Evolutionary conservation across 176 grass and related monocot species (phyloP), one percentile per base, ranked within the genome.

Genomic region (Zoysia pacifica): DNA sequence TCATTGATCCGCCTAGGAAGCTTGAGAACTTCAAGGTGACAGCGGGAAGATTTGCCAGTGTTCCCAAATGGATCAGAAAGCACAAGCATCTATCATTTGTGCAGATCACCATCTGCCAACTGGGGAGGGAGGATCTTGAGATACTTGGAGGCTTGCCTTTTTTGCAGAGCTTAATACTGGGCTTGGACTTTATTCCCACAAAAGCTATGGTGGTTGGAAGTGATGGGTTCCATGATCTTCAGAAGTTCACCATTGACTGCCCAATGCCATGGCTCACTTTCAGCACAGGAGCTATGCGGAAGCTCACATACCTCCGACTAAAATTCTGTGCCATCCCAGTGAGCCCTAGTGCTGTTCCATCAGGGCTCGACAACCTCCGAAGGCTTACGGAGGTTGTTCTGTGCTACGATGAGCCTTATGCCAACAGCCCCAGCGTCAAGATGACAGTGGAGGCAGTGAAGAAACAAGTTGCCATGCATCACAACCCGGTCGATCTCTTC

Each of bases 1-100:
- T 71, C 0, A 2, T 0, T 40, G 0, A 3, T 62, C 16, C 8
- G 0, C 41, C 65, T 19, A 0, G 0, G 5, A 0, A 0, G 0
- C 41, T 80, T 12, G 0, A 59, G 12, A 65, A 45, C 19, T 67
- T 83, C 40, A 74, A 74, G 69, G 39, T 82, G 4, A 65, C 61
- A 7, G 6, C 10, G 0, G 80, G 80, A n/a, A 74, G 8, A 67
- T 83, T 83, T 43, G 9, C 20, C 15, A 5, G 20, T 12, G 49
- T 67, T 19, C 81, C 62, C 49, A 8, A 7, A 48, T 83, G 81
- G 81, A 37, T 75, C 15, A 0, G 5, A 0, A 1, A 0, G 10
- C 62, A 47, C 4, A 0, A 2, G 0, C 0, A 0, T 46, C 64
- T 83, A 11, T 9, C 9, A 15, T 76, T 50, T 42, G 8, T 83